Conservation (phyloP, 2,329 filamentous ascomycete species). For the Aspergillus quadricinctus region DNA sequence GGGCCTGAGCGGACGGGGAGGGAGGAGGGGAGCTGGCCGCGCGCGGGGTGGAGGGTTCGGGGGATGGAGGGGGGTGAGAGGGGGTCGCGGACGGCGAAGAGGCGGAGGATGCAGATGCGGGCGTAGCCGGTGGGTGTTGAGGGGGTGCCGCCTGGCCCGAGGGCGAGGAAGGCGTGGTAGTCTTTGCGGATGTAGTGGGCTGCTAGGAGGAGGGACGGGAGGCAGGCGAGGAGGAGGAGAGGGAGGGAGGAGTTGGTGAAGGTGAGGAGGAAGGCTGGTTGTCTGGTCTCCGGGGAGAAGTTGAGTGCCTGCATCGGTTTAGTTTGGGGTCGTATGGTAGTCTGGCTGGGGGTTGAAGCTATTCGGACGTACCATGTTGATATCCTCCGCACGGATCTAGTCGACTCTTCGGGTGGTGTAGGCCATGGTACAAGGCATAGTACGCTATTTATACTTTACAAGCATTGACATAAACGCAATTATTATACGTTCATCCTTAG, state of each 20-base stretch:
- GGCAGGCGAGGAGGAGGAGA: conserved; percentile 27
- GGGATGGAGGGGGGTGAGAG: conserved; percentile 56
- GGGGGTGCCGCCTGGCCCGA: conserved; percentile 77
- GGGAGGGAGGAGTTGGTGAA: background rate
- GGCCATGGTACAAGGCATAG: background rate
- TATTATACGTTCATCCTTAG: too few species aligned
- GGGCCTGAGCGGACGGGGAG: conserved; percentile 61
- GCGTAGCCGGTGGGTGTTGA: conserved; percentile 69
- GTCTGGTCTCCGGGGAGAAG: background rate
- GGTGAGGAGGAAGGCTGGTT: background rate
- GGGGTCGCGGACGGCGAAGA: conserved; percentile 69
- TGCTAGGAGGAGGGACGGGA: conserved; percentile 46
- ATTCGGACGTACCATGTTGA: background rate
- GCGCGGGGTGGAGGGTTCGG: conserved; percentile 48
- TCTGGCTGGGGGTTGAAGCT: background rate
- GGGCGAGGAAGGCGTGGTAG: conserved; percentile 68
- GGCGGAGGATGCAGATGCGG: conserved; percentile 65
- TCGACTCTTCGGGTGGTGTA: background rate
- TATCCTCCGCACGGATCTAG: background rate
- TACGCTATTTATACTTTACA: background rate
- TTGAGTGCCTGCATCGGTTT: background rate
- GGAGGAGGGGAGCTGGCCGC: conserved; percentile 54
- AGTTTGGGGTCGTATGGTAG: background rate
- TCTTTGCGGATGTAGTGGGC: conserved; percentile 57
- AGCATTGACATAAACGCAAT: background rate